Evolutionary conservation across 139 green algal genomes (phyloP).

Genomic region (Trebouxia sp.): DNA sequence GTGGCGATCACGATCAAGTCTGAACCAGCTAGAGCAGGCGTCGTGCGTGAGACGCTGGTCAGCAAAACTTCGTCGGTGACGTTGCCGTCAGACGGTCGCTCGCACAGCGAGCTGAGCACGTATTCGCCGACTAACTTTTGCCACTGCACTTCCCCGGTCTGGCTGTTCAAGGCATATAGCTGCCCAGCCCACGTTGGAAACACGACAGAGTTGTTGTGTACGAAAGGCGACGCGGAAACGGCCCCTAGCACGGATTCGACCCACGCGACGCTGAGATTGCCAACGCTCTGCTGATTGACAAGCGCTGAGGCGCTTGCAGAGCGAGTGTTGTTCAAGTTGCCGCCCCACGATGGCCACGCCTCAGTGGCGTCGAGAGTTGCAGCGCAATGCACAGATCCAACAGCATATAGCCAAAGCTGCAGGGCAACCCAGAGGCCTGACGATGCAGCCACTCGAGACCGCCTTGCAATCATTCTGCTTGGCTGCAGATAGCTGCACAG

Average conservation of each 20-base stretch:
- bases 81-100: not conserved
- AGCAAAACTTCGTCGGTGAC: not conserved
- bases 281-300: not conserved
- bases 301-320: not conserved
- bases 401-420: too few relatives aligned
- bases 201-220: not conserved
- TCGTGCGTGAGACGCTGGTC: not conserved
- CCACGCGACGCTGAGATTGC: not conserved
- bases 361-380: not conserved
- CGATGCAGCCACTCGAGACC: too few relatives aligned
- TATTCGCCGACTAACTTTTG: not conserved
- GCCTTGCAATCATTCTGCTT: too few relatives aligned
- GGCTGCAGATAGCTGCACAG: too few relatives aligned
- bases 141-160: not conserved
- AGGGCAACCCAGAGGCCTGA: too few relatives aligned
- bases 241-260: not conserved
- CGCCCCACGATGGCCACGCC: not conserved
- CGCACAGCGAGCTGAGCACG: not conserved
- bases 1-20: not conserved
- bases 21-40: not conserved
- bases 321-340: not conserved
- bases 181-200: not conserved
- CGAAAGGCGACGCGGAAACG: not conserved
- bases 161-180: not conserved
- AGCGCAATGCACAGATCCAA: too few relatives aligned